Conservation (phyloP, 78 protist species). For the Dictyostelium purpureum region DNA sequence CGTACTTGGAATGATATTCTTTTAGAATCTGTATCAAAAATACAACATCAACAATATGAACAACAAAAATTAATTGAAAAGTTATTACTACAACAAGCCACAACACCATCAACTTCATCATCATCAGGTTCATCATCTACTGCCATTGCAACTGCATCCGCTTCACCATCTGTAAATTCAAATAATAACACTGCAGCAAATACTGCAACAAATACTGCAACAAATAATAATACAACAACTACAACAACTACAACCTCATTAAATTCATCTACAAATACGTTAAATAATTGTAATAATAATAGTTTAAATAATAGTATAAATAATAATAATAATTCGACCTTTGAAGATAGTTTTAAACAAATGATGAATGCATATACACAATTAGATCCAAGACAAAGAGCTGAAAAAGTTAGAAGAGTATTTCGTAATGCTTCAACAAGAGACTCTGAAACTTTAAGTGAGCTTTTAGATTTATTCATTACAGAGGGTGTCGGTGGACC, state of each 20-base stretch:
- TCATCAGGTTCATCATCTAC: background rate
- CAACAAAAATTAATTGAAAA: slow-evolving; percentile 67
- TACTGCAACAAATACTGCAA: background rate
- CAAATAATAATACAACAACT: background rate
- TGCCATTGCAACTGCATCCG: background rate
- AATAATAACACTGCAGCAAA: background rate
- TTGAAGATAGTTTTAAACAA: slow-evolving; percentile 64
- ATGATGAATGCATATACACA: slow-evolving; percentile 59
- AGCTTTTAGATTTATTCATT: slow-evolving; percentile 38
- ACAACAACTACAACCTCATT: background rate
- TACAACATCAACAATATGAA: slow-evolving; percentile 63
- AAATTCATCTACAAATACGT: background rate
- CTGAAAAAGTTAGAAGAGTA: slow-evolving; percentile 61
- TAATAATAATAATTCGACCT: background rate
- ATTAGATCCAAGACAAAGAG: slow-evolving; percentile 68
- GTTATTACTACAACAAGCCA: slow-evolving; percentile 17
- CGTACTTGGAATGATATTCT: slow-evolving; percentile 75
- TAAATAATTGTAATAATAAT: background rate
- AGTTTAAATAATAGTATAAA: background rate
- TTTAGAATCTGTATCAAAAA: slow-evolving; percentile 62
- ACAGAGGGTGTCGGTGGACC: slow-evolving; percentile 74
- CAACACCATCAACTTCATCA: background rate
- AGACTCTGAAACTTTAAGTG: slow-evolving; percentile 42
- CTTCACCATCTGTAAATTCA: background rate
- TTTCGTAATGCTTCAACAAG: slow-evolving; percentile 30